phyloP scores from a whole-genome alignment of 2,329 filamentous ascomycete genomes.

The Botryotinia globosa region DNA sequence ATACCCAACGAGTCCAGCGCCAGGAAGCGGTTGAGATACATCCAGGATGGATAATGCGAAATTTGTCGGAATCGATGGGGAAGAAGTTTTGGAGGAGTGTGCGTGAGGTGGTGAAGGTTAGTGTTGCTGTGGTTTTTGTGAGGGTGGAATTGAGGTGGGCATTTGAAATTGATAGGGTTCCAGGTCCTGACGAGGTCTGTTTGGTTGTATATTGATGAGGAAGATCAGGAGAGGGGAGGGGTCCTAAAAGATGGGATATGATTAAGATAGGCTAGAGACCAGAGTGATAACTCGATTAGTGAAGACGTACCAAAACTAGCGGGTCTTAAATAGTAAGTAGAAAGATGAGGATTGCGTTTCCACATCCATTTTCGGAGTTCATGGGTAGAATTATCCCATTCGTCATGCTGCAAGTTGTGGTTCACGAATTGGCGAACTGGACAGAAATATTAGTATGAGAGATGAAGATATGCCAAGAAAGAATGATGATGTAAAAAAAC shows the following conservation, averaged over 20 bases:
- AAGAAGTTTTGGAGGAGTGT: constrained; percentile 43
- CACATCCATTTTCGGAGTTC: constrained; percentile 46
- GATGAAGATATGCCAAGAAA: background rate
- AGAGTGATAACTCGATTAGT: constrained; percentile 31
- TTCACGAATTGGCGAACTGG: constrained; percentile 36
- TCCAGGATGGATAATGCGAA: constrained; percentile 46
- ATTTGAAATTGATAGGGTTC: constrained; percentile 29
- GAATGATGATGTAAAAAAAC: background rate
- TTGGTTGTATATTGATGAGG: background rate
- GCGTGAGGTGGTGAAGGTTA: constrained; percentile 40
- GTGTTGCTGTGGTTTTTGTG: constrained; percentile 32
- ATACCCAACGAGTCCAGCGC: constrained; percentile 38
- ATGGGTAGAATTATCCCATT: constrained; percentile 50
- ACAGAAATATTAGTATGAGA: constrained; percentile 34
- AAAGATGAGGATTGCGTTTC: constrained; percentile 43
- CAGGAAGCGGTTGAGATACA: constrained; percentile 60
- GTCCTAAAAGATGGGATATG: no score
- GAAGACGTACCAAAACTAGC: background rate
- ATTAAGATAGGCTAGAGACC: background rate
- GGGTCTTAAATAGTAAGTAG: constrained; percentile 45
- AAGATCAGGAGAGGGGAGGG: no score
- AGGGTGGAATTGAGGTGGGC: constrained; percentile 33
- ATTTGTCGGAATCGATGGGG: constrained; percentile 26
- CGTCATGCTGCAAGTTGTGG: constrained; percentile 52
- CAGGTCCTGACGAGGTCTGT: background rate